Conservation (phyloP, 805 yeast species). For the Wickerhamiella nectarea region DNA sequence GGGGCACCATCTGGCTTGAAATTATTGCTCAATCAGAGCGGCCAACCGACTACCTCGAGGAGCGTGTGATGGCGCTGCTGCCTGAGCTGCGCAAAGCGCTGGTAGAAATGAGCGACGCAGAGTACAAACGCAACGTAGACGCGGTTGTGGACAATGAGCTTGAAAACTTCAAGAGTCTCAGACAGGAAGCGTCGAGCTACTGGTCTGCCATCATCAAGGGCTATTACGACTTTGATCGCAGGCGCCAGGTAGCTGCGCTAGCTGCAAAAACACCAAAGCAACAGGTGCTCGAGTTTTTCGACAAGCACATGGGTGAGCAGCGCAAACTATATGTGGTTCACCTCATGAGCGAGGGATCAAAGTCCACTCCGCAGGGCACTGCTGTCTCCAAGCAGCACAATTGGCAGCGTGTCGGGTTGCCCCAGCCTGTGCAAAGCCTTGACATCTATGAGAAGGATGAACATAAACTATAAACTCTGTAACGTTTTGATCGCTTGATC, state of each 20-base stretch:
- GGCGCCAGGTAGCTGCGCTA: slow-evolving; percentile 42
- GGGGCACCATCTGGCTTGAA: slow-evolving; percentile 61
- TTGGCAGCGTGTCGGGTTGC: not conserved
- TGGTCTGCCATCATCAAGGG: slow-evolving; percentile 62
- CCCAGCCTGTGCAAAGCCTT: slow-evolving; percentile 2
- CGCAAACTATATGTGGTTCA: slow-evolving; percentile 42
- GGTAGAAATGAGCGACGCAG: slow-evolving; percentile 42
- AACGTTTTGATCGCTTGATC: slow-evolving; percentile 12
- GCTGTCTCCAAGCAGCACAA: not conserved
- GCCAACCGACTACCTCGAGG: slow-evolving; percentile 56
- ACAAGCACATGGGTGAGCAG: slow-evolving; percentile 29
- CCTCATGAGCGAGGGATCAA: slow-evolving; percentile 38
- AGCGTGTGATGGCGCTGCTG: slow-evolving; percentile 60
- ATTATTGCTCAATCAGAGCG: slow-evolving; percentile 75
- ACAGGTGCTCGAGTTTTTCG: slow-evolving; percentile 45
- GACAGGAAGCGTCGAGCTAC: slow-evolving; percentile 57
- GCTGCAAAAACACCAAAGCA: slow-evolving; percentile 40
- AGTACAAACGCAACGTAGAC: slow-evolving; percentile 52
- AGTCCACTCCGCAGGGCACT: slow-evolving; percentile 14
- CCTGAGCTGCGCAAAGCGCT: slow-evolving; percentile 33
- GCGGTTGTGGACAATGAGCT: slow-evolving; percentile 53
- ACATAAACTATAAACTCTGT: slow-evolving; percentile 3
- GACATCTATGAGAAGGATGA: slow-evolving; percentile 7
- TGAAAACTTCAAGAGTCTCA: slow-evolving; percentile 62
- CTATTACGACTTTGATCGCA: slow-evolving; percentile 56